phyloP scores from a whole-genome alignment of 1,139 yeast species.

The Pichia sp. region DNA sequence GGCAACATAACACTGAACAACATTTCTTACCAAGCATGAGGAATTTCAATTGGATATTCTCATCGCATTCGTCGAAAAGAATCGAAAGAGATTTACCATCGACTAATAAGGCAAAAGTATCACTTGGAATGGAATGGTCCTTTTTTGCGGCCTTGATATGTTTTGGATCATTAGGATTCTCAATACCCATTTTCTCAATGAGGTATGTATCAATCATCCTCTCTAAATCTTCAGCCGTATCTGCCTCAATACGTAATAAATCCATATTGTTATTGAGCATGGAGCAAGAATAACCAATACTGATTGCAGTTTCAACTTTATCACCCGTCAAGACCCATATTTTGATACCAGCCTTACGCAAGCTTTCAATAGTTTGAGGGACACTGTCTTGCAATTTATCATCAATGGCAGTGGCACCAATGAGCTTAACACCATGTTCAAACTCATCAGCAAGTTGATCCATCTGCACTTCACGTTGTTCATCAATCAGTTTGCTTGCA shows the following conservation, averaged over 20 bases:
- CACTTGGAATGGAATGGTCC: conserved; percentile 46
- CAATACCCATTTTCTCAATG: conserved; percentile 34
- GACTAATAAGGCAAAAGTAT: conserved; percentile 42
- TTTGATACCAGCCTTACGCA: conserved; percentile 91
- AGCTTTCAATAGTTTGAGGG: conserved; percentile 79
- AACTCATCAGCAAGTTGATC: conserved; percentile 71
- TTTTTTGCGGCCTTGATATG: conserved; percentile 36
- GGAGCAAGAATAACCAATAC: conserved; percentile 97
- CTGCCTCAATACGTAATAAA: conserved; percentile 52
- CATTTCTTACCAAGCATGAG: conserved; percentile 52
- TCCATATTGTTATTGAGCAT: conserved; percentile 83
- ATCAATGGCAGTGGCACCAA: conserved; percentile 98
- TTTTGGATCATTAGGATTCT: conserved; percentile 24
- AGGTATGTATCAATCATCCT: conserved; percentile 34
- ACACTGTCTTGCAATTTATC: conserved; percentile 95
- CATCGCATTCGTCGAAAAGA: conserved; percentile 30
- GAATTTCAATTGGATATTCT: conserved; percentile 34
- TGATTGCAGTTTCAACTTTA: conserved; percentile 95
- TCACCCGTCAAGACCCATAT: conserved; percentile 98
- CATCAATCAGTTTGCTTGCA: conserved; percentile 43
- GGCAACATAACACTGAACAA: conserved; percentile 54
- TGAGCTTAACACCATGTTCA: conserved; percentile 62
- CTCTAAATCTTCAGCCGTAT: conserved; percentile 20
- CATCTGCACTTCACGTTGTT: conserved; percentile 67
- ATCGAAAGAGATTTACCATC: conserved; percentile 49